Base-by-base conservation (phyloP, 83 land plant species). In the Picea abies region DNA sequence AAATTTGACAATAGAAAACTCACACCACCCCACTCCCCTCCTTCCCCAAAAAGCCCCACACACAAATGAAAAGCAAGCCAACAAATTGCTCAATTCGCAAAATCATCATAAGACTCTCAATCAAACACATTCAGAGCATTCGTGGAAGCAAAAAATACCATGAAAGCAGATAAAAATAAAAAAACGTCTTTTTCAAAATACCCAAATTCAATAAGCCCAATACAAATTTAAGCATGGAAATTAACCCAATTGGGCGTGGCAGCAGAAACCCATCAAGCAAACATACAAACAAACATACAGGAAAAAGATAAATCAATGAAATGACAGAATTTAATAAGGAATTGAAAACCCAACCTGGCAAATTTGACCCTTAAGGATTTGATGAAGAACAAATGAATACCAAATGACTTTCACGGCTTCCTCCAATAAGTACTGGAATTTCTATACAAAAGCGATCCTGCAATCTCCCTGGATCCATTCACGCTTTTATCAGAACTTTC, bases 381-480 rank as follows among this genome's bases (percentile, higher is more conserved):
- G 29, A 39, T 3, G 56, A 22, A 44, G 12, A 44, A 47, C 41
- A 73, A 73, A 9, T 22, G 58, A 23, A 25, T 22, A 14, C 4
- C 15, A 35, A 73, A 73, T 44, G 41, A 35, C 8, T 22, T 73
- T 73, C 23, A 47, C 25, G 26, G 77, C 25, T 41, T 47, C 77
- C 47, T 41, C 20, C 14, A 12, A 19, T n/a, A 73, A 0, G 56
- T 26, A 22, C n/a, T 44, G 77, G 15, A 73, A 73, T 73, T 52
- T 73, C 77, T 73, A 49, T n/a, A 73, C 12, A 47, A 12, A 52
- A 52, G 56, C 56, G 12, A 52, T 52, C 47, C 44, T 47, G 52
- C 77, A 47, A 52, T n/a, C 39, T 73, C 56, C 77, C 60, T 47
- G 58, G 58, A 73, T 73, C 77, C 77, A 47, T 73, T 73, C 56